Evolutionary conservation across 176 grass and related monocot species (phyloP), one percentile per base, ranked within the genome.

Genomic region (Lolium multiflorum): DNA sequence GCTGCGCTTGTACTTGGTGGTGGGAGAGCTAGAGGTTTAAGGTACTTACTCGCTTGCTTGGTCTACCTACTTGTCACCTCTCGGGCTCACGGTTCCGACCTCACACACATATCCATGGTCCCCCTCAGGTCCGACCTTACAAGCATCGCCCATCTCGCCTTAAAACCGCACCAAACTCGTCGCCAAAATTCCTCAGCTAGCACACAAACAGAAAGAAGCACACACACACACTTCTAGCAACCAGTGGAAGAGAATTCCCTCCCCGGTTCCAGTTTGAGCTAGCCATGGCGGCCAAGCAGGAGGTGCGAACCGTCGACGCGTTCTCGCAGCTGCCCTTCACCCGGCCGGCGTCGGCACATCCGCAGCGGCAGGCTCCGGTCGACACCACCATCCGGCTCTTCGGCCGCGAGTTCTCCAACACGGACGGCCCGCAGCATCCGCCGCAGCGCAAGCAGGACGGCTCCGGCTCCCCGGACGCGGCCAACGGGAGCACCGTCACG

Each of bases 241-340:
- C 57, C 7, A 71, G 38, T 17, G 13, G 50, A 74, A 41, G 35
- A 38, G 76, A 64, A 75, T 75, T 86, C 59, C 67, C 54, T 20
- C 22, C 3, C 10, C 60, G 4, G 26, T 21, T 26, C 4, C 0
- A 11, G 64, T 50, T 22, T 4, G 15, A 88, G 67, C 46, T n/a
- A 28, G 48, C 66, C 89, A 96, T 96, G 94, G 92, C 82, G 77
- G 83, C 89, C 83, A 75, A 86, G 74, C 89, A 89, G 78, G 89
- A 87, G 71, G 77, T 89, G 28, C 65, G 62, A 49, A 89, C 84
- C 69, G 91, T 97, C 64, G 95, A 92, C 84, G 92, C 95, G 13
- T 97, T 97, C 90, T 97, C 95, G 15, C 90, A 97, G 89, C 90
- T 97, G 81, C 95, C 95, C 2, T 97, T 94, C 90, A 91, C 84